Evolutionary conservation across 306 rosid species (phyloP).

Genomic region (Lithocarpus polystachyus): DNA sequence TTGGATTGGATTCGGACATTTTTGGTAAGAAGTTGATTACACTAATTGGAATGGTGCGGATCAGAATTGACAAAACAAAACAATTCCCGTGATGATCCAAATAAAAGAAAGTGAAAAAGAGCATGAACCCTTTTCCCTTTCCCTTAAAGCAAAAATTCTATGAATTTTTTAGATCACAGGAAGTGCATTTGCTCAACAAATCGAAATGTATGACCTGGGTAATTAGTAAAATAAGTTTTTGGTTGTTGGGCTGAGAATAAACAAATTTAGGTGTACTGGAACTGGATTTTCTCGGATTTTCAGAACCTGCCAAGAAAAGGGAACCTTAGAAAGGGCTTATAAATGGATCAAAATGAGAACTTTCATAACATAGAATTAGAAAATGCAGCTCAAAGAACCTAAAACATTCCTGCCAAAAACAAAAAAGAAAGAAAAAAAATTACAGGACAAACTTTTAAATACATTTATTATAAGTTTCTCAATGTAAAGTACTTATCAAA

Average conservation of each 20-base stretch:
- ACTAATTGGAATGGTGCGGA: background rate
- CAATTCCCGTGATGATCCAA: conserved; percentile 11
- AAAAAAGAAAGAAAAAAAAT: background rate
- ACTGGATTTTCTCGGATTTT: background rate
- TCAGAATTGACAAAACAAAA: conserved; percentile 1
- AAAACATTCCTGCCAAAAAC: conserved; percentile 32
- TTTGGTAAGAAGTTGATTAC: background rate
- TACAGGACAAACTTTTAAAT: conserved; percentile 2
- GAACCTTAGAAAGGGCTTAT: background rate
- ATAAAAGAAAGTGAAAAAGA: conserved; percentile 17
- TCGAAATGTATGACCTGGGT: conserved; percentile 10
- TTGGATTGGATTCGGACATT: conserved; percentile 38
- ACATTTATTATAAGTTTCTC: background rate
- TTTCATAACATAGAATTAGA: conserved; percentile 2
- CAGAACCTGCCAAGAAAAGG: background rate
- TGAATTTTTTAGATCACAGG: background rate
- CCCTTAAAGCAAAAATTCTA: conserved; percentile 10
- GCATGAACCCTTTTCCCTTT: background rate
- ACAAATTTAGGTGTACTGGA: background rate
- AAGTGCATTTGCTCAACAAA: conserved; percentile 6
- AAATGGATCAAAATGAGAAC: background rate
- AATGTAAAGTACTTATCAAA: background rate
- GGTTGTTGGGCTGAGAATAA: background rate
- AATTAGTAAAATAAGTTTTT: background rate
- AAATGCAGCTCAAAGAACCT: conserved; percentile 12